Evolutionary conservation across 768 basidiomycete genomes (phyloP), one percentile per base, ranked within the genome.

Genomic region (Termitomyces sp.): DNA sequence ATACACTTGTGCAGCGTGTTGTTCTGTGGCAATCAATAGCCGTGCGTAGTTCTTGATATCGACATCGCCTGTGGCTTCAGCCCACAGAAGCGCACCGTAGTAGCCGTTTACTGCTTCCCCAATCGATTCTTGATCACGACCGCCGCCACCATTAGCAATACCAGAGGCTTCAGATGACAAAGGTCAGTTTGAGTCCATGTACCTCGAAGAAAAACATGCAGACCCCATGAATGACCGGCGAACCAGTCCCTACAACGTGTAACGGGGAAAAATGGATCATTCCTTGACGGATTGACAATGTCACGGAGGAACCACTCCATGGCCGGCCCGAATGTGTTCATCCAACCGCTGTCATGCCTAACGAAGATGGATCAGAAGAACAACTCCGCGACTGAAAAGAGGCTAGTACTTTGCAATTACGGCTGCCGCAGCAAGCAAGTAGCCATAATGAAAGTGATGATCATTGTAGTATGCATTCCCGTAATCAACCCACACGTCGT

Each of bases 171-270:
- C 8, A 7, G 49, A 57, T 32, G 1, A 32, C 22, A 40, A 22
- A 30, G 13, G 45, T 58, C 26, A 53, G 12, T 14, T 18, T 33
- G 4, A 39, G 24, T 9, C 32, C 2, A 43, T 36, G 33, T 1
- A 34, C 32, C 1, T 1, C 34, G 8, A 33, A 37, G 18, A 24
- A 18, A 45, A 53, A 22, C 16, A 59, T n/a, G 37, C 65, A 8
- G 62, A 71, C 70, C 72, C 73, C 73, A 74, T 1, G 73, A 74
- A 61, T 74, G 73, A 2, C 73, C 73, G 18, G 72, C 70, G 57
- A 74, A 74, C 73, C 73, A 74, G 32, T 74, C 73, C 20, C 65
- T 68, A 48, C 65, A 67, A 10, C 71, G 68, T 18, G 69, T 63
- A 32, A 71, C 64, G 9, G 72, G 65, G 55, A 74, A 74, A 53